These are phyloP conservation scores for Fraxinus nigra DNA, from an alignment of 305 asterid genomes.

Conservation along the genomic window DNA sequence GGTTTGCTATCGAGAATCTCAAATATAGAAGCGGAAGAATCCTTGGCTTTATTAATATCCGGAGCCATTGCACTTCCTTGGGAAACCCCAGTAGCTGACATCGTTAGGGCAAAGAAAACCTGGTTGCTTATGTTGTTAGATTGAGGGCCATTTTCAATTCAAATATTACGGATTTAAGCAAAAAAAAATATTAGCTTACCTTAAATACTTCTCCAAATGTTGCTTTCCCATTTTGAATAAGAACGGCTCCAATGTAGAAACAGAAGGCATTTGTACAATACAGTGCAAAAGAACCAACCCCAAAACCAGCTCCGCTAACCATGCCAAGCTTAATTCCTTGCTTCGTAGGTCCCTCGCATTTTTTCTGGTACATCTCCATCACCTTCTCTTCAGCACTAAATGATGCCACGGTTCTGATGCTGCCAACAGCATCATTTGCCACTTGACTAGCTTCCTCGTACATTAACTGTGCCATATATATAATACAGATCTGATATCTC, in stretches of 20 bases:
- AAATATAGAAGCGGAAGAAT: constrained; percentile 53
- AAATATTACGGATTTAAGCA: neutral
- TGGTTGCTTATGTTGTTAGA: constrained; percentile 12
- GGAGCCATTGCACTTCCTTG: constrained; percentile 53
- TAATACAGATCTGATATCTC: neutral
- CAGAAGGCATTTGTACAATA: constrained; percentile 57
- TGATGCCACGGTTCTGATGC: constrained; percentile 85
- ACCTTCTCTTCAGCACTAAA: constrained; percentile 78
- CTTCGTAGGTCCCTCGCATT: constrained; percentile 62
- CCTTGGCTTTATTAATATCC: constrained; percentile 46
- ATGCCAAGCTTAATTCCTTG: constrained; percentile 62
- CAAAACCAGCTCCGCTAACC: constrained; percentile 58
- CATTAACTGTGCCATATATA: constrained; percentile 43
- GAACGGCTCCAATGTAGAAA: constrained; percentile 72
- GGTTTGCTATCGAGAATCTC: constrained; percentile 51
- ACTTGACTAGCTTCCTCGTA: constrained; percentile 92
- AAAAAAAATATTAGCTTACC: constrained; percentile 31
- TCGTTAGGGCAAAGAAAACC: constrained; percentile 65
- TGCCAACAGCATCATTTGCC: constrained; percentile 82
- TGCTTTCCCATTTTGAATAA: constrained; percentile 47
- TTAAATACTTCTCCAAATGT: constrained; percentile 60
- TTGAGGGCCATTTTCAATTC: neutral
- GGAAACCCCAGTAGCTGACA: constrained; percentile 59
- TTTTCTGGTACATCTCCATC: constrained; percentile 56
- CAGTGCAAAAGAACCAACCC: constrained; percentile 43